Base-by-base conservation (phyloP, 768 basidiomycete genomes). In the Guyanaporus albipodus region DNA sequence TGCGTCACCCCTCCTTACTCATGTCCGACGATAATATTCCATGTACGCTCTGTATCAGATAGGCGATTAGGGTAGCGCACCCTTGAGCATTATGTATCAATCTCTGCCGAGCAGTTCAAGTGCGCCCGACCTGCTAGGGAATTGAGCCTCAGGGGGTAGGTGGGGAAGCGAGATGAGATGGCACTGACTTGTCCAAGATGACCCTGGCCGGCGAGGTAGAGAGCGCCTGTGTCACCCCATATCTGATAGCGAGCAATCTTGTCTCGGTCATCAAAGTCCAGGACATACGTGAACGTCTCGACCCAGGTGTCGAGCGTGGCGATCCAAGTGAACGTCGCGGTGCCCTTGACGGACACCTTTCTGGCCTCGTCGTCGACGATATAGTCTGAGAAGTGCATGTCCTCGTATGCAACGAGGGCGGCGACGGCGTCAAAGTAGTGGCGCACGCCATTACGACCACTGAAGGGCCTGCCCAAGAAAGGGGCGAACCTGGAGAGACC, bases 221-320 rank as follows among this genome's bases (percentile, higher is more conserved):
- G 74, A 6, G 82, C 77, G 10, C 80, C 82, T 7, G 82, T 78
- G 61, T 85, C 83, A 10, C 79, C 80, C 82, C 83, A 85, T 2
- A 85, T 73, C 56, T 85, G 77, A 70, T 82, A 83, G 34, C 72
- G 67, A 19, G 68, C 68, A n/a, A 85, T 67, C 62, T 77, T 83
- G 44, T 64, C 57, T 23, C 74, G 71, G 19, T 77, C 70, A 44
- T 83, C 82, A 57, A 83, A 83, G 58, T 79, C 78, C 50, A 85
- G 61, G 15, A 75, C 68, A 54, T 83, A 83, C 8, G 69, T 64
- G 54, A 85, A 85, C 14, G 69, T 72, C 67, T 85, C 83, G 22
- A 78, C 64, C 83, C 83, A 85, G 38, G 70, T 71, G 58, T 83
- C 68, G 35, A 60, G 56, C 5, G 77, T 78, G 50, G 69, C 64